Base-by-base conservation (phyloP, 768 basidiomycete genomes). In the Kwoniella bestiolae region DNA sequence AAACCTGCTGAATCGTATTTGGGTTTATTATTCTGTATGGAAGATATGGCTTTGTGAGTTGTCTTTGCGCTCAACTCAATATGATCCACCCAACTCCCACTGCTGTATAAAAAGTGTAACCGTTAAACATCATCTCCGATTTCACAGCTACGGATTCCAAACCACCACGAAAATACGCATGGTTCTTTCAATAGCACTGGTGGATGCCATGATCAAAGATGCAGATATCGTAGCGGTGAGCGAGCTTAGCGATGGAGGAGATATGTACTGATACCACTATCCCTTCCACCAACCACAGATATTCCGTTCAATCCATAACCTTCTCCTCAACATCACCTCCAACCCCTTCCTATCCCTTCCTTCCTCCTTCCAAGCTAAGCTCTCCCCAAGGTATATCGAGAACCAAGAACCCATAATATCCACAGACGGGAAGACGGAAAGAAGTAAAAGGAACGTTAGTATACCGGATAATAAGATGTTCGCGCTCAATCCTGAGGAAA, bases 131-230 rank as follows among this genome's bases (percentile, higher is more conserved):
- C n/a, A n/a, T n/a, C n/a, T n/a, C n/a, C n/a, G n/a, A n/a, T n/a
- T n/a, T n/a, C n/a, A n/a, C n/a, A 80, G 79, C 47, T 80, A 80
- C 49, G 79, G 79, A 14, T 80, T 79, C 41, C 79, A 79, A 46
- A 78, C 79, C 11, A 56, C 71, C 1, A 73, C 77, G 1, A 74
- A 75, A 50, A 38, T 80, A 12, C 63, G 78, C 29, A 77, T 80
- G 71, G 71, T 80, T 0, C 60, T 80, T 3, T 73, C 76, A 3
- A 69, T 80, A 29, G 79, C 74, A 9, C 56, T 80, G 3, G 75
- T 80, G 9, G 79, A 80, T 44, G 79, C 75, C n/a, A 70, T 74
- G 60, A 76, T 80, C 71, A 80, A 78, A 72, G 79, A 80, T 56
- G 65, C 69, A 6, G 79, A 80, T 60, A 76, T 78, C 14, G 67